Evolutionary conservation across 495 filamentous ascomycete species (phyloP).

Genomic region (Xeromyces bisporus): DNA sequence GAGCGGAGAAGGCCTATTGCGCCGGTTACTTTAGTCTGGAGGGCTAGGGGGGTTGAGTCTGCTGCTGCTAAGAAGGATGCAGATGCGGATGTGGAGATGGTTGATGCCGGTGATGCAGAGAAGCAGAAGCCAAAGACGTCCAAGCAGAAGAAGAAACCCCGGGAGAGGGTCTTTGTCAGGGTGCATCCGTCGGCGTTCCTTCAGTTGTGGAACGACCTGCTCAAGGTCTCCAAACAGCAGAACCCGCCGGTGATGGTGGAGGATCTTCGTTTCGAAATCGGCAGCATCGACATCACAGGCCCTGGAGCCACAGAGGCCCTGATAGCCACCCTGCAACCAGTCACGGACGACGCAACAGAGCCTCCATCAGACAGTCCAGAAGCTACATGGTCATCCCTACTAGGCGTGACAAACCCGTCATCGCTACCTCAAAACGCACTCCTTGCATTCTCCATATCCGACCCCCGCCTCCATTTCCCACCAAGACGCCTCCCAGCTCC

Average conservation of each 20-base stretch:
- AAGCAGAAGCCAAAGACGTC: too few species aligned
- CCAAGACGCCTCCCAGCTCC: constrained; percentile 22
- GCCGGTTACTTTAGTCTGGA: constrained; percentile 64
- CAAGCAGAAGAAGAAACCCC: constrained; percentile 14
- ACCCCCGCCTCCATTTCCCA: constrained; percentile 69
- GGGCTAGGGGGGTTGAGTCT: constrained; percentile 9
- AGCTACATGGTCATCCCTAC: constrained; percentile 43
- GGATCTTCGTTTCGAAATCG: constrained; percentile 85
- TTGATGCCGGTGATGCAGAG: constrained; percentile 13
- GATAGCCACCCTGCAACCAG: constrained; percentile 49
- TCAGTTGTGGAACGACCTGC: constrained; percentile 64
- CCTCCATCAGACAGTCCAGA: constrained; percentile 31
- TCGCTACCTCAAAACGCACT: constrained; percentile 57
- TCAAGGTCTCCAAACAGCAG: constrained; percentile 51
- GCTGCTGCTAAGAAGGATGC: too few species aligned
- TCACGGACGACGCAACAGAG: constrained; percentile 14
- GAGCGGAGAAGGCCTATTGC: constrained; percentile 43
- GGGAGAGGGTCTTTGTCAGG: constrained; percentile 45
- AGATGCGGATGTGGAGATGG: constrained; percentile 21
- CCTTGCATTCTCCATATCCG: constrained; percentile 53
- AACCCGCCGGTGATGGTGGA: constrained; percentile 61
- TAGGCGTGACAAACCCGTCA: constrained; percentile 56
- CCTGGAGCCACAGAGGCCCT: constrained; percentile 73
- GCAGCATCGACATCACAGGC: constrained; percentile 78
- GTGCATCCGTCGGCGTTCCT: constrained; percentile 81